Evolutionary conservation across 2,329 filamentous ascomycete genomes (phyloP).

Genomic region (Karstenula rhodostoma): DNA sequence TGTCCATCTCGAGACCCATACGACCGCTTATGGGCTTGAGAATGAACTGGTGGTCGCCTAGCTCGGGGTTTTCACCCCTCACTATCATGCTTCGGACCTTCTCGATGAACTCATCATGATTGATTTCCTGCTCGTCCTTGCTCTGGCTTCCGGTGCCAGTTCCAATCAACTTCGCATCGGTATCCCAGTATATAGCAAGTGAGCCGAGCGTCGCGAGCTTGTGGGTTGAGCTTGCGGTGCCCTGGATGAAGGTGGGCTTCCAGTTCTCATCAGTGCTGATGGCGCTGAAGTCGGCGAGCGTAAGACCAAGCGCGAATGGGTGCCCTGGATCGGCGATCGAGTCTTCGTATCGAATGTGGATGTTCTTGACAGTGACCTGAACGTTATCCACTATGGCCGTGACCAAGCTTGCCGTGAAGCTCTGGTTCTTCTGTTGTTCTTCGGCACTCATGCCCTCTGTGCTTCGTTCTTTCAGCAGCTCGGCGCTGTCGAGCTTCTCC

Average conservation of each 20-base stretch:
- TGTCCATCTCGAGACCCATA: slow-evolving; percentile 93
- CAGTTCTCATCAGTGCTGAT: slow-evolving; percentile 95
- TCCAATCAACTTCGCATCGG: slow-evolving; percentile 84
- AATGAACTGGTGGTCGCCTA: slow-evolving; percentile 84
- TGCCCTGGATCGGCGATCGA: slow-evolving; percentile 94
- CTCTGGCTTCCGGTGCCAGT: slow-evolving; percentile 77
- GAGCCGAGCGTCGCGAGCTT: slow-evolving; percentile 92
- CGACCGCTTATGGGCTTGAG: slow-evolving; percentile 94
- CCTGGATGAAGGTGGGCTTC: slow-evolving; percentile 95
- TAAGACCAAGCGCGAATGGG: slow-evolving; percentile 91
- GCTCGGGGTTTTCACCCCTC: slow-evolving; percentile 66
- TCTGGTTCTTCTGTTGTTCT: slow-evolving; percentile 97
- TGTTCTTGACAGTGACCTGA: slow-evolving; percentile 97
- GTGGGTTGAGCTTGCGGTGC: slow-evolving; percentile 81
- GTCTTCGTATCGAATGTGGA: slow-evolving; percentile 98
- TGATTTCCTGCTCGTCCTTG: slow-evolving; percentile 65
- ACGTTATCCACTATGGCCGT: slow-evolving; percentile 99
- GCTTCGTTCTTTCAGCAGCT: slow-evolving; percentile 89
- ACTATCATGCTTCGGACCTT: slow-evolving; percentile 83
- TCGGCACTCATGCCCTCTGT: slow-evolving; percentile 93
- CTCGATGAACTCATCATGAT: slow-evolving; percentile 78
- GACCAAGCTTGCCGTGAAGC: slow-evolving; percentile 92
- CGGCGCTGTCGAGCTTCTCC: slow-evolving; percentile 96
- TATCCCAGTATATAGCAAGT: slow-evolving; percentile 97
- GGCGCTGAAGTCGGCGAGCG: slow-evolving; percentile 94